Evolutionary conservation across 306 rosid species (phyloP).

Genomic region (Crotalaria pallida): DNA sequence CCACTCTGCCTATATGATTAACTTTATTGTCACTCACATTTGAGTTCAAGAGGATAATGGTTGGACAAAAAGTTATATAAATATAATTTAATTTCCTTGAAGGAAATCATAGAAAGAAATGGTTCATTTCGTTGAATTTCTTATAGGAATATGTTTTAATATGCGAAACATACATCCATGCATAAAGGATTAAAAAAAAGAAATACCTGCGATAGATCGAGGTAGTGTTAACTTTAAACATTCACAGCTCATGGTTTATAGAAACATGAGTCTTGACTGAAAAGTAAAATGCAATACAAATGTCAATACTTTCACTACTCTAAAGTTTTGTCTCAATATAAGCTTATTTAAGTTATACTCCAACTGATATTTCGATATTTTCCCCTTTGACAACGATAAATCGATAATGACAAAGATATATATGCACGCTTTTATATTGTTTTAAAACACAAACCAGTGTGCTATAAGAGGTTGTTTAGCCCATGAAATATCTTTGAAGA

Average conservation of each 20-base stretch:
- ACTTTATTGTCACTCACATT: too few relatives aligned
- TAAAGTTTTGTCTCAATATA: conserved; percentile 4
- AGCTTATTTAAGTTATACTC: not conserved
- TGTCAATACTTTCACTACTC: not conserved
- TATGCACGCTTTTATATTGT: not conserved
- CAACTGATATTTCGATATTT: not conserved
- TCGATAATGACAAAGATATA: not conserved
- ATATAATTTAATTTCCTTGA: too few relatives aligned
- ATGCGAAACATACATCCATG: too few relatives aligned
- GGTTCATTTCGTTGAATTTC: too few relatives aligned
- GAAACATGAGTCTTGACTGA: conserved; percentile 10
- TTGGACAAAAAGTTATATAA: too few relatives aligned
- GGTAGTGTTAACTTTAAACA: not conserved
- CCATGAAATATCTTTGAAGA: conserved; percentile 16
- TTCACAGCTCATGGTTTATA: conserved; percentile 23
- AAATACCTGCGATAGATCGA: too few relatives aligned
- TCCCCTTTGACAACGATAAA: conserved; percentile 16
- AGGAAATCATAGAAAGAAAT: too few relatives aligned
- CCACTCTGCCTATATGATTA: too few relatives aligned
- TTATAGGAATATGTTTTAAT: too few relatives aligned
- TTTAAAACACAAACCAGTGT: conserved; percentile 21
- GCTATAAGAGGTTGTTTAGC: conserved; percentile 25
- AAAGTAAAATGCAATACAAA: not conserved
- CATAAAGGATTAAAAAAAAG: too few relatives aligned
- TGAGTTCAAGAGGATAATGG: too few relatives aligned